Conservation (phyloP, 1,139 yeast genomes). For the Magnusiomyces sp. region DNA sequence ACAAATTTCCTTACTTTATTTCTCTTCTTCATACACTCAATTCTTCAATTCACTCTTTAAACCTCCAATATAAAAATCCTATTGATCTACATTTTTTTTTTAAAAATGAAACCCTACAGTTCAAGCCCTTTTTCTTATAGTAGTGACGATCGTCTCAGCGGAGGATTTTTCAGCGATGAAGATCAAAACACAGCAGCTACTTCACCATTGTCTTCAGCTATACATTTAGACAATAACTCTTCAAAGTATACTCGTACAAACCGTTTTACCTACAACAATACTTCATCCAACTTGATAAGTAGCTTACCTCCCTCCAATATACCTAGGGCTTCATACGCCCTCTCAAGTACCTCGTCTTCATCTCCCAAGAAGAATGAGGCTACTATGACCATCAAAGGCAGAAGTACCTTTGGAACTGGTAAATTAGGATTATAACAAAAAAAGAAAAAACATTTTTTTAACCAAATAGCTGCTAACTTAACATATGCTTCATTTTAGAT, state of each 20-base stretch:
- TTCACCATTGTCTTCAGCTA: not conserved
- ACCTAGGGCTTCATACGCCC: too few species aligned
- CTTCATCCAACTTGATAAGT: too few species aligned
- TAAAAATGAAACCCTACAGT: not conserved
- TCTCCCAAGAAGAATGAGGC: not conserved
- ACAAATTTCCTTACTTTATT: not conserved
- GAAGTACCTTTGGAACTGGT: not conserved
- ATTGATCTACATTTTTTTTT: not conserved
- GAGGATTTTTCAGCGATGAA: not conserved
- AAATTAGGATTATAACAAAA: not conserved
- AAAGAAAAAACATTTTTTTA: too few species aligned
- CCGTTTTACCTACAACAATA: not conserved
- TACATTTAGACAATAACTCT: not conserved
- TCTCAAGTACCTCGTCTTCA: not conserved
- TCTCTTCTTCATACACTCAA: too few species aligned
- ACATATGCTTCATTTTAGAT: too few species aligned
- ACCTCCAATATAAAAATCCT: too few species aligned
- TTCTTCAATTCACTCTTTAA: too few species aligned
- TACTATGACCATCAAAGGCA: too few species aligned
- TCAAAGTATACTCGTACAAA: not conserved
- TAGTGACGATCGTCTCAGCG: not conserved
- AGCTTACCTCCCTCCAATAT: too few species aligned
- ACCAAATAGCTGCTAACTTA: too few species aligned
- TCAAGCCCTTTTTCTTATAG: not conserved
- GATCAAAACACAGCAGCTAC: not conserved